Evolutionary conservation across 768 basidiomycete species (phyloP), one percentile per base, ranked within the genome.

Genomic region (Leucosporidium scottii): DNA sequence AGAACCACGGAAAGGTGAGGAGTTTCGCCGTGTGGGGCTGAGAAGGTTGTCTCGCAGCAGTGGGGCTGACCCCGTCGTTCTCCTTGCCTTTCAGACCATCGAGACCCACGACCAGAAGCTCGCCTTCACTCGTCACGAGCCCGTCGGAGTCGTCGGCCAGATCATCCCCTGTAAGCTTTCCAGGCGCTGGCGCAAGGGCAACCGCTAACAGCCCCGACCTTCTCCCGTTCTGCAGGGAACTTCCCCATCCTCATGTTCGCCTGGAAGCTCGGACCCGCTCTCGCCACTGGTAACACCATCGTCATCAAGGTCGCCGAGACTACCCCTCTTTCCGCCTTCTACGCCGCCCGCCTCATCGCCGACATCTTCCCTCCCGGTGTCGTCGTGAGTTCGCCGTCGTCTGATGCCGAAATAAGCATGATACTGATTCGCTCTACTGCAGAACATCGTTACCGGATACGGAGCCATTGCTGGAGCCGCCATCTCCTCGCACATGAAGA

Each of bases 231-330:
- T 44, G 39, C 39, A 44, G 39, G 62, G 67, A 69, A 67, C 64
- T 66, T 65, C 72, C 72, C 74, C 62, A 63, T 85, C 62, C 76
- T 83, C 59, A 88, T 91, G 85, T 63, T 73, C 36, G 65, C 64
- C 12, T 88, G 87, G 87, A 90, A 91, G 78, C 72, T 88, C 63
- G 88, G 79, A 0, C 88, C 90, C 9, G 88, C 89, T 1, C 82
- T 91, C 49, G 89, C 89, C 3, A 84, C 85, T 2, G 90, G 91
- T 56, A 91, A 90, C 78, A 79, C 84, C 5, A 81, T 92, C 69
- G 81, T 93, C 66, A 80, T 92, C 30, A 58, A 73, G 69, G 51
- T 58, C 9, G 67, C 73, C 53, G 75, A 76, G 64, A 69, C 69
- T 18, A 76, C 75, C 15, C 75, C 75, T 13, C 74, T 76, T 10